Base-by-base conservation (phyloP, 2,329 filamentous ascomycete species). In the Thyridium curvatum region DNA sequence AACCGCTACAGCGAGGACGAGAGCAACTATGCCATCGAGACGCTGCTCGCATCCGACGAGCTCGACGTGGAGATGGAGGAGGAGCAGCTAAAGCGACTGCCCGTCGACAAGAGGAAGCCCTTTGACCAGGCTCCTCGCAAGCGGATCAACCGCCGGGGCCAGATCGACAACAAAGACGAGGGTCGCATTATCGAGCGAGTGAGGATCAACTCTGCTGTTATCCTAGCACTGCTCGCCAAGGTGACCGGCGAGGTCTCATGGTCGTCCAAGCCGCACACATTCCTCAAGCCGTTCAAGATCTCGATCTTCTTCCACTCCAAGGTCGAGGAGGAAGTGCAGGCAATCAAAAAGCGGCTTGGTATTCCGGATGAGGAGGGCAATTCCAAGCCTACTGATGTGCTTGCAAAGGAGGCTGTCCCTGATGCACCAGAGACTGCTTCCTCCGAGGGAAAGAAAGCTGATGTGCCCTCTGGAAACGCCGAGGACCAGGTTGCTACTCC, bases 221-320 rank as follows among this genome's bases (percentile, higher is more conserved):
- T 41, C 2, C 29, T 38, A 9, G 40, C 15, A 2, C 17, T 9
- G 12, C 18, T 41, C 2, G 17, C 35, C 32, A 41, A 41, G 18
- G 31, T 39, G 2, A 38, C 40, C 8, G 32, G 35, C 2, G 35
- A 41, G 15, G 7, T 12, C 21, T 31, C 38, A 12, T 34, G 32
- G 36, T n/a, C 18, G 2, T 9, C 7, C 4, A 38, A 39, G 33
- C 32, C 40, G 2, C 32, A 38, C n/a, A 41, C 40, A 4, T 41
- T 39, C 14, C 18, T 41, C 8, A 39, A 13, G 7, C 40, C 35
- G 3, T 41, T 41, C 36, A 38, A 35, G 8, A n/a, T 18, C 21
- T 26, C 10, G 21, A 26, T 26, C 21, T 60, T 62, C 51, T 62
- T 61, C 38, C 65, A 68, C 34, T 59, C 61, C 6, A 59, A 61